Conservation (phyloP, 2,329 filamentous ascomycete genomes). For the Thermochaetoides dissita region DNA sequence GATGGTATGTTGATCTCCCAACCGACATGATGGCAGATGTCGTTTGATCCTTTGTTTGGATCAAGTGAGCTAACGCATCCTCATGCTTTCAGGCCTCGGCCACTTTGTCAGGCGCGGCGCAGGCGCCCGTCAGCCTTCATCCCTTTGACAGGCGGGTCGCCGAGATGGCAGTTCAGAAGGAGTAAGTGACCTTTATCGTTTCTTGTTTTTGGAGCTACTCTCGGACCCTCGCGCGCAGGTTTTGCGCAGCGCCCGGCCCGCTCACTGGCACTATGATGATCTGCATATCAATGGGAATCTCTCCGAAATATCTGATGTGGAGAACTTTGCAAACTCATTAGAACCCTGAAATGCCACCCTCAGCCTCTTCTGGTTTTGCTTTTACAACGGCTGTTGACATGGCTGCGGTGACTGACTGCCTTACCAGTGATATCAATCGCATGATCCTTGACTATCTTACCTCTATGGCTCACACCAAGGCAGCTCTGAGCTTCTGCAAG, state of each 20-base stretch:
- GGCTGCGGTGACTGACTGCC: too few relatives aligned
- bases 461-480: constrained; percentile 84
- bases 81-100: too few relatives aligned
- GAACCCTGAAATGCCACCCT: constrained; percentile 32
- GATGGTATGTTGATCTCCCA: too few relatives aligned
- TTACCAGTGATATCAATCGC: constrained; percentile 74
- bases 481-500: constrained; percentile 82
- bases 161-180: constrained; percentile 76
- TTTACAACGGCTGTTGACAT: too few relatives aligned
- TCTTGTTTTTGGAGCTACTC: constrained; percentile 5
- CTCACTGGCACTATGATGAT: constrained; percentile 53
- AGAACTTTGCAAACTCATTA: constrained; percentile 65
- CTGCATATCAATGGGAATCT: constrained; percentile 97
- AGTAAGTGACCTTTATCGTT: constrained; percentile 42
- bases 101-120: constrained; percentile 28
- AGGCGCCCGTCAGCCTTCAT: constrained; percentile 55
- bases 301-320: constrained; percentile 87
- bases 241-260: too few relatives aligned
- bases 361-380: not conserved
- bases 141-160: constrained; percentile 71
- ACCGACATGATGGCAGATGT: too few relatives aligned
- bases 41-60: too few relatives aligned
- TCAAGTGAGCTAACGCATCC: too few relatives aligned
- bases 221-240: too few relatives aligned
- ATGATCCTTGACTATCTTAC: constrained; percentile 95